A percentile compares a stretch with the other conserved stretches of the same genome.
Conservation (phyloP, 1,284 basidiomycete species). For the Rhodotorula sp. region DNA sequence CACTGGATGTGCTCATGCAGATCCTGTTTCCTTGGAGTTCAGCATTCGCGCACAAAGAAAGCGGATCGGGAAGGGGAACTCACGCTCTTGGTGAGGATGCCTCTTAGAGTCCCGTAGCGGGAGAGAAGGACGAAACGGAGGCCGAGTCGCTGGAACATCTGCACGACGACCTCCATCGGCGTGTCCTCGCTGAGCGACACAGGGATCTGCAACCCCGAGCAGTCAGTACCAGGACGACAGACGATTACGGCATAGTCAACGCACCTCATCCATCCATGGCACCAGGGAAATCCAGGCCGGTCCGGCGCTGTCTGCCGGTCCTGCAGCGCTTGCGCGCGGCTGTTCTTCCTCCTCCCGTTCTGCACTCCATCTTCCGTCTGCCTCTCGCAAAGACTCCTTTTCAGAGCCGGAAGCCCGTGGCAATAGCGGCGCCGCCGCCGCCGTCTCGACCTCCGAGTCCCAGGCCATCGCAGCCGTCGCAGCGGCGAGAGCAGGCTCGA, state of each 20-base stretch:
- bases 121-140: constrained; percentile 36
- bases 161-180: constrained; percentile 44
- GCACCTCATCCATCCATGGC: constrained; percentile 42
- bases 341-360: neutral
- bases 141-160: constrained; percentile 44
- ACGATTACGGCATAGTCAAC: neutral
- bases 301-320: neutral
- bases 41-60: neutral
- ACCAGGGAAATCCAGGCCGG: constrained; percentile 31
- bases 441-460: constrained; percentile 4
- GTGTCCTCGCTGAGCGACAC: constrained; percentile 36
- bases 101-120: constrained; percentile 22
- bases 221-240: neutral
- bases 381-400: neutral
- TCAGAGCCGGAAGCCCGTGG: neutral
- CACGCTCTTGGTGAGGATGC: constrained; percentile 39
- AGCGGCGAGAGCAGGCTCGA: neutral
- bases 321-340: neutral
- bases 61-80: neutral
- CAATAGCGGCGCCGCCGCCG: neutral
- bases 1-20: neutral
- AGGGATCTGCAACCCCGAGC: constrained; percentile 33
- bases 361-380: neutral
- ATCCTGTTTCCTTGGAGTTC: neutral
- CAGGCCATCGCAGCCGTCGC: neutral